Evolutionary conservation across 306 rosid species (phyloP).

Genomic region (Mimosa bimucronata): DNA sequence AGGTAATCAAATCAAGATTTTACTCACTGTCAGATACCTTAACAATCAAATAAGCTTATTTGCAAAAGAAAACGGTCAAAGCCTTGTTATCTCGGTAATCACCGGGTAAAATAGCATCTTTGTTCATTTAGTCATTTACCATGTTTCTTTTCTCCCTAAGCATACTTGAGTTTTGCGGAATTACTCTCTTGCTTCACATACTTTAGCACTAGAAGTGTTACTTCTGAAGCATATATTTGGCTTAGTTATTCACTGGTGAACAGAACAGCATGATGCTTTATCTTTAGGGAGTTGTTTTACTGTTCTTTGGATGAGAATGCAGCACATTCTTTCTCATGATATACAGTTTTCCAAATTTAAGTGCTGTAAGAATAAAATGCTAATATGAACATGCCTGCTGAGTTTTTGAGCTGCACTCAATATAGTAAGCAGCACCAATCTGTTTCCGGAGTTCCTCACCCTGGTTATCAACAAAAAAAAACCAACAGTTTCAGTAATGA

Average conservation of each 20-base stretch:
- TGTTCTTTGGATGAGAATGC: neutral
- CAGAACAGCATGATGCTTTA: neutral
- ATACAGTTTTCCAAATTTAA: conserved; percentile 4
- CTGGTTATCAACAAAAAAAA: conserved; percentile 50
- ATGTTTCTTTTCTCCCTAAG: neutral
- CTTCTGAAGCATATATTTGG: neutral
- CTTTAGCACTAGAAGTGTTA: neutral
- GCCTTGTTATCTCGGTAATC: neutral
- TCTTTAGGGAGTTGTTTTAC: conserved; percentile 8
- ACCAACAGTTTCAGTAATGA: conserved; percentile 15
- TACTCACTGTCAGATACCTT: neutral
- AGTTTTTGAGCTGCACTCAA: conserved; percentile 96
- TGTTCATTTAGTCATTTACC: neutral
- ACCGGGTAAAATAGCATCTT: neutral
- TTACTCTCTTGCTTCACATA: neutral
- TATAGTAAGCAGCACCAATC: conserved; percentile 76
- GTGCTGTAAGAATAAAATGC: conserved; percentile 31
- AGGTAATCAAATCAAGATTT: conserved; percentile 1
- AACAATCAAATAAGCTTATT: neutral
- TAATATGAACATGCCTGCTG: conserved; percentile 68
- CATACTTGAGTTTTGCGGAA: neutral
- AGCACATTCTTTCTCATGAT: neutral
- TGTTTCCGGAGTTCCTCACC: conserved; percentile 95
- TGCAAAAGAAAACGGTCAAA: neutral
- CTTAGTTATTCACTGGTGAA: neutral